Evolutionary conservation across 1,284 basidiomycete species (phyloP).

Genomic region (Puccinia sorghi): DNA sequence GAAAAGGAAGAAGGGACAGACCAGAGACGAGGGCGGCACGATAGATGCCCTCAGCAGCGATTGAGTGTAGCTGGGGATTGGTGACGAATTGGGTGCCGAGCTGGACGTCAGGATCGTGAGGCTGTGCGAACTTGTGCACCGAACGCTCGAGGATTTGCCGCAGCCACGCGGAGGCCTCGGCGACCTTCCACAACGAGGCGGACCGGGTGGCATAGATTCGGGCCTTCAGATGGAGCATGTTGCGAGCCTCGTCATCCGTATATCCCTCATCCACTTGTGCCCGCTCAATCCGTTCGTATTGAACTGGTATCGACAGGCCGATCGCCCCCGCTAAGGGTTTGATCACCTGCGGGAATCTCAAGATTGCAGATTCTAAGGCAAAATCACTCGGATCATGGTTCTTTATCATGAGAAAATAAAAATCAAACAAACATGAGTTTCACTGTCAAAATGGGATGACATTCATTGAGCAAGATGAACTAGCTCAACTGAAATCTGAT

Average conservation of each 20-base stretch:
- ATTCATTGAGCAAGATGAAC: neutral
- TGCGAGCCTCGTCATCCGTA: slow-evolving; percentile 51
- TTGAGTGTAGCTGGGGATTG: slow-evolving; percentile 52
- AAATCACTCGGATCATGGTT: slow-evolving; percentile 66
- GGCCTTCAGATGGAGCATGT: slow-evolving; percentile 66
- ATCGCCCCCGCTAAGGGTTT: slow-evolving; percentile 79
- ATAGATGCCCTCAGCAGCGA: slow-evolving; percentile 52
- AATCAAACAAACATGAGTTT: neutral
- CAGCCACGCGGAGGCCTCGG: slow-evolving; percentile 70
- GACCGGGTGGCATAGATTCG: slow-evolving; percentile 81
- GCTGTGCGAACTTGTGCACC: slow-evolving; percentile 49
- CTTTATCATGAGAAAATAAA: slow-evolving; percentile 56
- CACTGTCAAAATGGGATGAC: neutral
- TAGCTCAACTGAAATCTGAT: neutral
- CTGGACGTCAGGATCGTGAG: slow-evolving; percentile 51
- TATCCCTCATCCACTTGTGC: slow-evolving; percentile 70
- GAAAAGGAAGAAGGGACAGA: neutral
- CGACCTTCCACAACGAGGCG: slow-evolving; percentile 75
- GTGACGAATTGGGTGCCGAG: slow-evolving; percentile 51
- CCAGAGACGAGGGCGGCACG: slow-evolving; percentile 18
- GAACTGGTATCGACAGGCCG: slow-evolving; percentile 67
- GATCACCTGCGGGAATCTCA: slow-evolving; percentile 75
- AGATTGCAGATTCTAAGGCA: slow-evolving; percentile 71
- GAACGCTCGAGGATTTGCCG: slow-evolving; percentile 42
- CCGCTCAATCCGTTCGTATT: slow-evolving; percentile 64